These are phyloP conservation scores for Chlamydomonas sp. DNA, from an alignment of 139 green algal genomes.

Conservation along the genomic window DNA sequence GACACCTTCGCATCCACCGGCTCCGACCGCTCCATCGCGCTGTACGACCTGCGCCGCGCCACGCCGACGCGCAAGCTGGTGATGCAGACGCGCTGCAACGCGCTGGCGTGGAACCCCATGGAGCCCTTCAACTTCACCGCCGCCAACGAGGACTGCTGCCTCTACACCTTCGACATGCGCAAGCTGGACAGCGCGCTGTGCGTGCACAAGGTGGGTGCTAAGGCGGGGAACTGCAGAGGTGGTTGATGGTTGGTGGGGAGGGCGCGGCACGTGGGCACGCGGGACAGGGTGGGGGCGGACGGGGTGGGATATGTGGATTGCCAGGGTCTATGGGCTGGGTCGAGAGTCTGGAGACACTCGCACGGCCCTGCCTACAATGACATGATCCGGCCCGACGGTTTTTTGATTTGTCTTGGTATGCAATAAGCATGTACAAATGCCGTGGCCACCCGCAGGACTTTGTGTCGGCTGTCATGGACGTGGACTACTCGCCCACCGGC, in stretches of 20 bases:
- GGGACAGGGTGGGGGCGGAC: background rate
- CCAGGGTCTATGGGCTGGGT: too few relatives aligned
- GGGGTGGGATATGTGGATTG: background rate
- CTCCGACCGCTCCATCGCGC: constrained; percentile 90
- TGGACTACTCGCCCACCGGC: constrained; percentile 98
- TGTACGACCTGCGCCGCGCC: constrained; percentile 93
- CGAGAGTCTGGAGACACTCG: too few relatives aligned
- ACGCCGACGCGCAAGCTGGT: constrained; percentile 94
- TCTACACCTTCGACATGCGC: constrained; percentile 99
- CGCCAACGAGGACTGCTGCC: constrained; percentile 95
- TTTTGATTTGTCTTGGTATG: background rate
- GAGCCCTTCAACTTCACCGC: constrained; percentile 98
- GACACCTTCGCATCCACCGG: constrained; percentile 92
- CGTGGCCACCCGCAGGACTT: constrained; percentile 75
- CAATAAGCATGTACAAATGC: background rate
- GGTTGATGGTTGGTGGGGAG: too few relatives aligned
- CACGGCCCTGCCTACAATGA: too few relatives aligned
- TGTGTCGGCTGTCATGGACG: constrained; percentile 95
- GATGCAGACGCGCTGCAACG: constrained; percentile 93
- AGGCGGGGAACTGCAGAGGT: background rate
- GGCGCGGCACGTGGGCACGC: background rate
- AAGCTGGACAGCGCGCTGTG: constrained; percentile 82
- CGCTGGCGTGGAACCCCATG: constrained; percentile 96
- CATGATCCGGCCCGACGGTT: too few relatives aligned
- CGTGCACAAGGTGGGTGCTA: constrained; percentile 85